Conservation (phyloP, 257 asterid genomes). For the Nyctanthes arbortristis region DNA sequence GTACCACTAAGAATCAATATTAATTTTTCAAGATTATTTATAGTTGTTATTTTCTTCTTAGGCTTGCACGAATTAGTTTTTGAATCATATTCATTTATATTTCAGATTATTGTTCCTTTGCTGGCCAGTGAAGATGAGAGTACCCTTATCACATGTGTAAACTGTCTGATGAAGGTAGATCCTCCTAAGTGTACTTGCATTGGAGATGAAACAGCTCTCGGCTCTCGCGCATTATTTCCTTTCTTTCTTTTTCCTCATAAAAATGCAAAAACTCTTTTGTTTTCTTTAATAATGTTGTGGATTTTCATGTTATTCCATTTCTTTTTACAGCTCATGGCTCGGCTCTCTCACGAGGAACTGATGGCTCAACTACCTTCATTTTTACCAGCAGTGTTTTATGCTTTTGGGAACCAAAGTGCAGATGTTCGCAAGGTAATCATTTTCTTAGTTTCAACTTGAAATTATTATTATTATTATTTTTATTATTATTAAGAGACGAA, state of each 20-base stretch:
- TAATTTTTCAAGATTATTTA: slow-evolving; percentile 2
- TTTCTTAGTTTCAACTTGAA: not conserved
- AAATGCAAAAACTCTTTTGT: slow-evolving; percentile 8
- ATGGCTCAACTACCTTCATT: slow-evolving; percentile 84
- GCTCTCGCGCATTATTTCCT: not conserved
- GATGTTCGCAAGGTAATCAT: slow-evolving; percentile 23
- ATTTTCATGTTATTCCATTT: slow-evolving; percentile 17
- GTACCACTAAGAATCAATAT: slow-evolving; percentile 27
- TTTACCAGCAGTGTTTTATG: slow-evolving; percentile 54
- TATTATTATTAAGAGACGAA: too few species aligned
- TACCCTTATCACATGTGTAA: slow-evolving; percentile 92
- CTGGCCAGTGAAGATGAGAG: slow-evolving; percentile 91
- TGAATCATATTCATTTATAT: slow-evolving; percentile 5
- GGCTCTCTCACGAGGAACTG: slow-evolving; percentile 90
- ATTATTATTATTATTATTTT: too few species aligned
- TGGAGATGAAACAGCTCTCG: slow-evolving; percentile 1
- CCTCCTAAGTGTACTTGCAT: slow-evolving; percentile 9
- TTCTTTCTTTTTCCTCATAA: not conserved
- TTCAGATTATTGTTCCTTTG: slow-evolving; percentile 93
- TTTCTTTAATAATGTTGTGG: slow-evolving; percentile 14
- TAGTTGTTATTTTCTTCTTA: not conserved
- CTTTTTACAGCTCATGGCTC: slow-evolving; percentile 75
- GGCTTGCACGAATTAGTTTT: not conserved
- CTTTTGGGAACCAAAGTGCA: slow-evolving; percentile 23
- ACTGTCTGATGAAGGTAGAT: slow-evolving; percentile 93